Evolutionary conservation across 2,329 filamentous ascomycete genomes (phyloP).

Genomic region (Ceratocystis alfenasii): DNA sequence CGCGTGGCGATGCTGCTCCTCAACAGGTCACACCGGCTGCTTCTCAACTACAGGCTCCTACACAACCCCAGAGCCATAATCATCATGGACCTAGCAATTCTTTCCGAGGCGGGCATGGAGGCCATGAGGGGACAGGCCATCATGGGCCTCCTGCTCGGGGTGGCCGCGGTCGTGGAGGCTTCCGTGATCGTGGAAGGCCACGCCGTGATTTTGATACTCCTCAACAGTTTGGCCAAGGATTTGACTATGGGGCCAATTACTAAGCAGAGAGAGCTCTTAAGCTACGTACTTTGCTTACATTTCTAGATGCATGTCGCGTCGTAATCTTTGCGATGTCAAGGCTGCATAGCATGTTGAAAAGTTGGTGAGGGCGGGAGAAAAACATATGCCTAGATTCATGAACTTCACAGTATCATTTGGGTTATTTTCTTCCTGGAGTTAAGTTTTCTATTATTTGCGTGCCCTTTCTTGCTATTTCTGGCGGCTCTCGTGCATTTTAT

Average conservation of each 20-base stretch:
- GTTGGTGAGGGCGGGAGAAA: neutral
- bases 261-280: neutral
- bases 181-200: conserved; percentile 19
- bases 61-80: conserved; percentile 12
- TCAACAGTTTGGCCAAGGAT: conserved; percentile 21
- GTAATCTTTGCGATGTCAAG: neutral
- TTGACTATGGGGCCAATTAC: conserved; percentile 22
- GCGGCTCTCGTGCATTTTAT: neutral
- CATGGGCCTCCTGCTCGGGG: conserved; percentile 15
- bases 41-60: conserved; percentile 7
- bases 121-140: conserved; percentile 13
- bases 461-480: neutral
- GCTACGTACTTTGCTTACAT: too few species aligned
- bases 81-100: conserved; percentile 6
- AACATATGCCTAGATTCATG: neutral
- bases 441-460: neutral
- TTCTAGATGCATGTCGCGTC: neutral
- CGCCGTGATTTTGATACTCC: conserved; percentile 22
- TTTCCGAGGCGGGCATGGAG: conserved; percentile 25
- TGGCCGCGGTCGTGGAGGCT: conserved; percentile 19
- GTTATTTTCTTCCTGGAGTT: neutral
- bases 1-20: conserved; percentile 31
- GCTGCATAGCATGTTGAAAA: neutral
- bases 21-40: neutral
- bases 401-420: conserved; percentile 3